These are phyloP conservation scores for Penicillium janthinellum DNA, from an alignment of 2,329 filamentous ascomycete genomes.

Conservation along the genomic window DNA sequence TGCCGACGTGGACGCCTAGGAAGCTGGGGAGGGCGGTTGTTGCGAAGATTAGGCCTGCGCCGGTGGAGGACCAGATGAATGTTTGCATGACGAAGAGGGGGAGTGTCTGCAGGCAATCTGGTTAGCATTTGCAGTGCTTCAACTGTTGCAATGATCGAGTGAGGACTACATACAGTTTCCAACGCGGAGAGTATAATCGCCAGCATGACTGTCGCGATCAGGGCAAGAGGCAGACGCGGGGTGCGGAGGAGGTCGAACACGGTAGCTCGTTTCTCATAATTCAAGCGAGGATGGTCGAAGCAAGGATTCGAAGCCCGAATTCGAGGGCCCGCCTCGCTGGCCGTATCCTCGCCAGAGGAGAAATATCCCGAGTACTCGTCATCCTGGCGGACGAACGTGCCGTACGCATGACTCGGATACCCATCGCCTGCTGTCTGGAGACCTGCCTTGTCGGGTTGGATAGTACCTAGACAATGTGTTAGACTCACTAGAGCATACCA, in stretches of 20 bases:
- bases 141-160: not conserved
- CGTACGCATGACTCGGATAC: not conserved
- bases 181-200: conserved; percentile 57
- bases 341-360: conserved; percentile 3
- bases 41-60: conserved; percentile 61
- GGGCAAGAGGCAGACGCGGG: conserved; percentile 47
- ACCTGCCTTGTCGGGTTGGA: not conserved
- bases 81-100: conserved; percentile 58
- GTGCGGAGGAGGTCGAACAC: conserved; percentile 28
- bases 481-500: not conserved
- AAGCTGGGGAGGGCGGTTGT: conserved; percentile 31
- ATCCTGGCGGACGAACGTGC: conserved; percentile 3
- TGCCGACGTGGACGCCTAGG: conserved; percentile 14
- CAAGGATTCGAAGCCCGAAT: conserved; percentile 20
- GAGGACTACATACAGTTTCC: conserved; percentile 44
- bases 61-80: conserved; percentile 60
- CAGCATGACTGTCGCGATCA: conserved; percentile 51
- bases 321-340: conserved; percentile 12
- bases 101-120: conserved; percentile 43
- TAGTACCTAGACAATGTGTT: not conserved
- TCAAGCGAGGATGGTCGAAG: conserved; percentile 13
- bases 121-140: not conserved
- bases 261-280: conserved; percentile 34
- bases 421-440: not conserved
- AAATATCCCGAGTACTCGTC: not conserved